Base-by-base conservation (phyloP, 805 yeast species). In the Wickerhamomyces hampshirensis region DNA sequence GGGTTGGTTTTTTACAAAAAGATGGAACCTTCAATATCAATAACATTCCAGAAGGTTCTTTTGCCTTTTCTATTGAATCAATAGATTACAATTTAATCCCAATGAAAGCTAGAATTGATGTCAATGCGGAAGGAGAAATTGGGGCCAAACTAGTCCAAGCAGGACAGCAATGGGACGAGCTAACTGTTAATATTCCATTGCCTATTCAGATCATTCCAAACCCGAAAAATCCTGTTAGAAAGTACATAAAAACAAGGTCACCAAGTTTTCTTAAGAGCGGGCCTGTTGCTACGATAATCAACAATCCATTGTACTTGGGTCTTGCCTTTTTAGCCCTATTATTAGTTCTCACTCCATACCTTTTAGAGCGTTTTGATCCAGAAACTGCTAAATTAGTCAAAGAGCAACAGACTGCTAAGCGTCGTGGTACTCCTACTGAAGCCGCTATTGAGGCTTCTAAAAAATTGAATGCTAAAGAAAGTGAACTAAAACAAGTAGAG, bases 361-460 rank as follows among this genome's bases (percentile, higher is more conserved):
- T 65, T 1, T 26, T 66, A n/a, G 69, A 63, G 43, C 60, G 55
- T 36, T 37, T 66, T 19, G 71, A 66, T 38, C 69, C 70, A 26
- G 70, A 63, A 28, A 59, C 64, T 10, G 65, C 66, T 5, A 45
- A 52, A 31, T 43, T 53, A 9, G 48, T 65, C 37, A 59, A 55
- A 26, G 59, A 55, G 34, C 60, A 62, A 29, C 49, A 42, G 30
- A 29, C 35, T 19, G 26, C 27, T 24, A 30, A 29, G 30, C 9
- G 26, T 27, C 11, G 23, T 18, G 21, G 35, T 29, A 21, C 31
- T 21, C 23, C 38, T 23, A n/a, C 37, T 12, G 21, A 29, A 26
- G 31, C 35, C 13, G 41, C 39, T 2, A 24, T 36, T 23, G 40
- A 35, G 19, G 38, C 39, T 14, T 18, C 31, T 24, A n/a, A 23